A percentile compares a stretch with the other conserved stretches of the same genome.
Evolutionary conservation across 805 yeast genomes (phyloP).

Genomic region (Yarrowia bubula): DNA sequence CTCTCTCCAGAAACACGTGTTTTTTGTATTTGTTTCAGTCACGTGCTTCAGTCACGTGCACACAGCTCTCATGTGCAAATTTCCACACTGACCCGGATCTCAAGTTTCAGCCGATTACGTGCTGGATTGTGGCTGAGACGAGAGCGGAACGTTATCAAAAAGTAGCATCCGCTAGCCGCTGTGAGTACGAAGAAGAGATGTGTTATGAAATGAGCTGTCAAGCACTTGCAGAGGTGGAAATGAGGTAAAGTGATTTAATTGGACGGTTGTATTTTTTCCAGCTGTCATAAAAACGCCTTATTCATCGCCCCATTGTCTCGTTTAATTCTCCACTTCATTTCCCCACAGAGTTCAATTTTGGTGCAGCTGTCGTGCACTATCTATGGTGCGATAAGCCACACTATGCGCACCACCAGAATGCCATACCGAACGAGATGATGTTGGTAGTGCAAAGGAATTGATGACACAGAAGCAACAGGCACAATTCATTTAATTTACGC

Average conservation of each 20-base stretch:
- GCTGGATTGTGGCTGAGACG: conserved; percentile 3
- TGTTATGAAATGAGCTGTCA: too few relatives aligned
- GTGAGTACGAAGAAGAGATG: not conserved
- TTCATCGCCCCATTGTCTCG: too few relatives aligned
- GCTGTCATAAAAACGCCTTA: too few relatives aligned
- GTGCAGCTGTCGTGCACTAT: not conserved
- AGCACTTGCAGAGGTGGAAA: not conserved
- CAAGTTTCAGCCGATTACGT: not conserved
- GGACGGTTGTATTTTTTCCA: too few relatives aligned
- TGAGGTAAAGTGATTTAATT: too few relatives aligned
- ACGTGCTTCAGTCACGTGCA: conserved; percentile 1
- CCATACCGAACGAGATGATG: not conserved
- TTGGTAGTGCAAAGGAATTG: too few relatives aligned
- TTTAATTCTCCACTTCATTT: too few relatives aligned
- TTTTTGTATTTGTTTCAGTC: too few relatives aligned
- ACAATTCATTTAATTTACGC: too few relatives aligned
- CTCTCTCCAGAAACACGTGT: too few relatives aligned
- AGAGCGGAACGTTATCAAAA: not conserved
- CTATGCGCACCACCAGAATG: not conserved
- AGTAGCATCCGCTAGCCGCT: not conserved
- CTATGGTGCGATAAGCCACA: conserved; percentile 25
- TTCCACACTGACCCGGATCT: too few relatives aligned
- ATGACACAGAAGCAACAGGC: too few relatives aligned
- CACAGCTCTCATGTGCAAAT: not conserved
- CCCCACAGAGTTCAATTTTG: conserved; percentile 3